Base-by-base conservation (phyloP, 1,139 yeast genomes). In the Candida freyschussii region DNA sequence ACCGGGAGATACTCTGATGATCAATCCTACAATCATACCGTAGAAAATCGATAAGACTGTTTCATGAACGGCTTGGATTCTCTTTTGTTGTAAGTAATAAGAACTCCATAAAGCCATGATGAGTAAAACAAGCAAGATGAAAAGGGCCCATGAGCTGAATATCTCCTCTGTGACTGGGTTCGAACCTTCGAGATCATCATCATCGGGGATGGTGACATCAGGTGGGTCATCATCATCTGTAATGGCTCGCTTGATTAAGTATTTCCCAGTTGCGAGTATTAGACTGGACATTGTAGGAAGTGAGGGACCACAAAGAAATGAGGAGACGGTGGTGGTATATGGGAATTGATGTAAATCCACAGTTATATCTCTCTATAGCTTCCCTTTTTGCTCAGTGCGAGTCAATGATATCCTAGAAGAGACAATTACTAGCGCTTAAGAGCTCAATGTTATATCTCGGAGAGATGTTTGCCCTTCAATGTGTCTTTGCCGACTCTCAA, bases 131-230 rank as follows among this genome's bases (percentile, higher is more conserved):
- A 93, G 62, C 44, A 91, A 69, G 39, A 93, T 93, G 59, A 87
- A 89, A 24, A 93, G 63, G 0, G 98, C 97, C 99, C 98, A 93
- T 0, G 96, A 85, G 8, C 95, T 82, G 57, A 87, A 91, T 50
- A 91, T 87, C 58, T 91, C 98, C 50, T 91, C 96, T 3, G 93
- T 79, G n/a, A 87, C 84, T 0, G 97, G 96, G 52, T 85, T 86
- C n/a, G 79, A 69, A 21, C 74, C 78, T 12, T 75, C 78, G 30
- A 74, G 79, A 34, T 73, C 83, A 37, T 74, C 84, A 26, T 55
- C 60, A 14, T 53, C 66, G 6, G 65, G 65, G 31, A 59, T 60
- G 0, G 82, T 40, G 70, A 28, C 40, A 24, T 50, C 52, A 9
- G 55, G 52, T 5, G 29, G 14, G 19, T 41, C 47, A 3, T 29